Conservation (phyloP, 805 yeast genomes). For the Sporopachydermia quercuum region DNA sequence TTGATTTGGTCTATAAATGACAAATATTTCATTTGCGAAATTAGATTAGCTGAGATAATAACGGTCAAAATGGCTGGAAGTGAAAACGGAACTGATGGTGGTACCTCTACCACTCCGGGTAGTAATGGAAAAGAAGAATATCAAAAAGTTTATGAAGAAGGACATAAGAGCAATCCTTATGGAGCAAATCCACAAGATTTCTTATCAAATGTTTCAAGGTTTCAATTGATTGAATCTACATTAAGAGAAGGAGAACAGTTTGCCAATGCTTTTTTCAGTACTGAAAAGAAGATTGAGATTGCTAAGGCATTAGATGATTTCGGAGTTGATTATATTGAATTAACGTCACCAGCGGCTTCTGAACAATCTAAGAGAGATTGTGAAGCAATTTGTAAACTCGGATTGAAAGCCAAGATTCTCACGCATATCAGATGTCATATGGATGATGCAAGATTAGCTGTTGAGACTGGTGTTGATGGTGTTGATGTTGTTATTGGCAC, state of each 20-base stretch:
- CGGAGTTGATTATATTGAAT: slow-evolving; percentile 95
- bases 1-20: too few relatives aligned
- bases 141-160: slow-evolving; percentile 7
- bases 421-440: slow-evolving; percentile 97
- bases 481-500: slow-evolving; percentile 98
- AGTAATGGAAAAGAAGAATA: too few relatives aligned
- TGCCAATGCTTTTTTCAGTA: slow-evolving; percentile 89
- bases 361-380: slow-evolving; percentile 89
- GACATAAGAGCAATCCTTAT: slow-evolving; percentile 49
- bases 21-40: too few relatives aligned
- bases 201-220: slow-evolving; percentile 74
- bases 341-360: slow-evolving; percentile 95
- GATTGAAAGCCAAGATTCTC: slow-evolving; percentile 86
- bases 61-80: too few relatives aligned
- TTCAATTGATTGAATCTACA: slow-evolving; percentile 89
- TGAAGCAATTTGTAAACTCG: slow-evolving; percentile 96
- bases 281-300: slow-evolving; percentile 91
- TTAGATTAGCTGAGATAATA: too few relatives aligned
- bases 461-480: slow-evolving; percentile 97
- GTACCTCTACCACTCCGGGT: too few relatives aligned
- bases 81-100: too few relatives aligned
- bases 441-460: slow-evolving; percentile 97
- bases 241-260: slow-evolving; percentile 98
- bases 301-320: slow-evolving; percentile 95
- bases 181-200: slow-evolving; percentile 93